Base-by-base conservation (phyloP, 2,329 filamentous ascomycete genomes). In the Cucurbitaria berberidis region DNA sequence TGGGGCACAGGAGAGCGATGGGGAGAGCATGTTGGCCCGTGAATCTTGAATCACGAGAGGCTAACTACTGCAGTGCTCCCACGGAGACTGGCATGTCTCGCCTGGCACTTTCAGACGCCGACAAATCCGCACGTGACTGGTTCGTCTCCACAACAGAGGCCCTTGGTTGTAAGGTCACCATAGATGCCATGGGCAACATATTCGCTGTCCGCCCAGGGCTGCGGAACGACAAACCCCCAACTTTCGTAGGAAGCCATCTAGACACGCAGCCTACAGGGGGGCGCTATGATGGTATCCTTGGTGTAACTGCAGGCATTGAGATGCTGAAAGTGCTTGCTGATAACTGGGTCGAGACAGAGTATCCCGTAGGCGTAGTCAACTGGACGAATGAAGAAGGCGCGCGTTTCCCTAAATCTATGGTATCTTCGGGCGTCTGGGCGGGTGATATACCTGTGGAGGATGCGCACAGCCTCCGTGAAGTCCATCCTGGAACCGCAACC, bases 381-480 rank as follows among this genome's bases (percentile, higher is more conserved):
- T 91, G 88, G 88, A 92, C 88, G 2, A 90, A 90, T 67, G 90
- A 95, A 76, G 91, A 95, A 76, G 90, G 90, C 2, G 90, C 90
- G 1, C 83, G 90, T 0, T 93, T 93, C 59, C 89, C 90, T 0
- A 86, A 86, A 48, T 89, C 85, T 26, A 92, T 91, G 85, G 77
- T 89, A 22, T 80, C 86, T 0, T 91, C 89, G 0, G 89, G 88
- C 1, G 90, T 93, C 13, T 93, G 90, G 89, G 85, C 89, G 0
- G 88, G 81, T n/a, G 78, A 78, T 0, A 87, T 90, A 8, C 76
- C 87, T 0, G 74, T 90, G 3, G 81, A 86, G 13, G 79, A 76
- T 44, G 11, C 86, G 86, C 72, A 90, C 67, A 79, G 76, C 32
- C 77, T 89, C 5, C 80, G 79, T 36, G 87, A 89, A 71, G 84